phyloP scores from a whole-genome alignment of 768 basidiomycete genomes.

The Favolaschia claudopus region DNA sequence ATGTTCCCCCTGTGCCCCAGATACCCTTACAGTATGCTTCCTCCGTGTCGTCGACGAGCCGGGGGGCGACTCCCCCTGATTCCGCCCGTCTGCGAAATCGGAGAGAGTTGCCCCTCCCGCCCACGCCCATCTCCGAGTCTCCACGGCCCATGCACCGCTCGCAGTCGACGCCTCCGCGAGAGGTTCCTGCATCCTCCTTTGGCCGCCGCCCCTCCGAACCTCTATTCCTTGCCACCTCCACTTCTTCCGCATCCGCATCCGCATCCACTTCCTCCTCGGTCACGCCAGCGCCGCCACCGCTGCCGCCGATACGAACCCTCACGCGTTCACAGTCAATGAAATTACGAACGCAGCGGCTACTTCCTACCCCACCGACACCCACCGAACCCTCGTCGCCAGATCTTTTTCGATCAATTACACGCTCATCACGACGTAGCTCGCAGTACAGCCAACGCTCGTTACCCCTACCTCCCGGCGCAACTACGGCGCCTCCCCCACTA shows the following conservation, averaged over 20 bases:
- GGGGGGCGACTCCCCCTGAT: constrained; percentile 22
- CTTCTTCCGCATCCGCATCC: not conserved
- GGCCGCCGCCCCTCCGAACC: constrained; percentile 25
- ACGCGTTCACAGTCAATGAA: constrained; percentile 37
- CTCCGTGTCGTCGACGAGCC: constrained; percentile 10
- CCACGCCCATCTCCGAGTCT: constrained; percentile 13
- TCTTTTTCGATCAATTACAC: not conserved
- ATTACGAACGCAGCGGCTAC: constrained; percentile 32
- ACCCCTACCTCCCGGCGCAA: constrained; percentile 17
- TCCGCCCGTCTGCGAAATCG: constrained; percentile 19
- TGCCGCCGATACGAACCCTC: constrained; percentile 34
- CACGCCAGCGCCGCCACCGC: not conserved
- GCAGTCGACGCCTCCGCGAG: constrained; percentile 45
- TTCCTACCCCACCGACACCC: constrained; percentile 29
- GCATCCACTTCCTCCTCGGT: not conserved
- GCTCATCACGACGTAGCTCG: constrained; percentile 14
- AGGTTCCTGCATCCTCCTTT: constrained; percentile 18
- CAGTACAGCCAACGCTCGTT: constrained; percentile 24
- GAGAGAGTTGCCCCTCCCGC: constrained; percentile 26
- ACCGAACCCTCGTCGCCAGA: not conserved
- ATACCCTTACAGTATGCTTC: constrained; percentile 42
- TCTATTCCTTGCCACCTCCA: constrained; percentile 6
- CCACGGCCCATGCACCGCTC: constrained; percentile 42
- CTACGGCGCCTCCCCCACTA: constrained; percentile 3
- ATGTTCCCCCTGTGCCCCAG: constrained; percentile 46